Percentiles rank a stretch among this genome's conserved stretches.
Conservation (phyloP, 768 basidiomycete species). For the Mycena galericulata region DNA sequence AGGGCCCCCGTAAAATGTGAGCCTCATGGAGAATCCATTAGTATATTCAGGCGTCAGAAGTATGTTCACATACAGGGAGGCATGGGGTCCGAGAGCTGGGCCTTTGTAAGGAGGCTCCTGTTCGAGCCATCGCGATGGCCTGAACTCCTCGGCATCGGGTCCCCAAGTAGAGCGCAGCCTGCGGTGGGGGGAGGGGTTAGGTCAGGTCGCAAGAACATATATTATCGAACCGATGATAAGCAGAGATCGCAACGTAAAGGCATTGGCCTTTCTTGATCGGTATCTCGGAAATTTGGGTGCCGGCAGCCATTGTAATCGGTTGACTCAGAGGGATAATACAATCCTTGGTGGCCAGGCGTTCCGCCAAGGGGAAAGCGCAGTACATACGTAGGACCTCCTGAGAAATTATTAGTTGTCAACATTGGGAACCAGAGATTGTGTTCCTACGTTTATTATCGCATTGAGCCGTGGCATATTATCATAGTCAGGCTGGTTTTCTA, state of each 20-base stretch:
- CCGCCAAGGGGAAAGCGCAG: no score
- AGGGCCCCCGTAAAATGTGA: constrained; percentile 5
- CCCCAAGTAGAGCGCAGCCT: constrained; percentile 33
- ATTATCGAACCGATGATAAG: constrained; percentile 23
- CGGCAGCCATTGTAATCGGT: constrained; percentile 22
- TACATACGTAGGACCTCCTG: constrained; percentile 14
- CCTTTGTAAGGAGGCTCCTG: constrained; percentile 8
- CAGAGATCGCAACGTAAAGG: constrained; percentile 22
- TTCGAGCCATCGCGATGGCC: constrained; percentile 16
- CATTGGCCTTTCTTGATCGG: constrained; percentile 24
- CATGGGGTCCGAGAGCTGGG: constrained; percentile 7
- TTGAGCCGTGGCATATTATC: constrained; percentile 9
- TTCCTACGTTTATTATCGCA: constrained; percentile 8
- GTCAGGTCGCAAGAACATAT: no score
- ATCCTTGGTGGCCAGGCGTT: no score
- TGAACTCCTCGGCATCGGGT: constrained; percentile 37
- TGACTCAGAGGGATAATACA: no score
- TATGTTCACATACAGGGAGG: constrained; percentile 8
- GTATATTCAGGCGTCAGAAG: no score
- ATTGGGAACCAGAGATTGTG: no score
- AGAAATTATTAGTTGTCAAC: neutral
- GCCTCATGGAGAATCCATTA: neutral
- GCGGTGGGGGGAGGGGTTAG: no score
- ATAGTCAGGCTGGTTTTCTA: neutral
- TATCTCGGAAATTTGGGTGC: constrained; percentile 26